Base-by-base conservation (phyloP, 148 eudicot species). In the Euryodendron excelsum region DNA sequence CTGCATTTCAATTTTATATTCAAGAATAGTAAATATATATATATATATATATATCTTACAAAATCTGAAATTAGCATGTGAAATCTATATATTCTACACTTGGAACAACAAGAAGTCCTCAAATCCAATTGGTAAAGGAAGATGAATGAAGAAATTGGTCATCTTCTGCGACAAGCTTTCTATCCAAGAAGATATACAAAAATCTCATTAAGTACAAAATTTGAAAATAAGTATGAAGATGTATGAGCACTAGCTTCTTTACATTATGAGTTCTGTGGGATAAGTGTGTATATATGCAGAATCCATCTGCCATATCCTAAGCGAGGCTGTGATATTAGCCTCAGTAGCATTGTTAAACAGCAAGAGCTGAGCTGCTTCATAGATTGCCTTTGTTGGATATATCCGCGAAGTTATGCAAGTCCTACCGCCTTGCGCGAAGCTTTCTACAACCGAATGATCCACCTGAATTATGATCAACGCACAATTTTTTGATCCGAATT, bases 381-480 rank as follows among this genome's bases (percentile, higher is more conserved):
- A 75, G 62, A 88, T 87, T 17, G 91, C 93, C 50, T 84, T 84
- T 17, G 90, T 88, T 18, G 93, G 91, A 77, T 90, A 90, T 0
- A 89, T 85, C 1, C 93, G 58, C 4, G 91, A 85, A 48, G 93
- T 88, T 34, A 90, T 87, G 80, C 87, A 82, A 18, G 86, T 82
- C 75, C 93, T 87, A 21, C 93, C 93, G 0, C 89, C 89, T 88
- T 90, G 93, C 0, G 87, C 93, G 70, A 80, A 90, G 23, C 91
- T 83, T 76, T 90, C 93, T 9, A 90, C 79, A 41, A 88, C 85
- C 20, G 93, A 90, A 78, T 90, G 93, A 85, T 90, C 93, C 74
- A 90, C 91, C 93, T 90, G 14, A 63, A 79, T 37, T 4, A 13
- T 33, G 21, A 34, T 33, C 0, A 4, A 18, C 21, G 33, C 44